Conservation (phyloP, 1,139 yeast species). For the Yarrowia galli region DNA sequence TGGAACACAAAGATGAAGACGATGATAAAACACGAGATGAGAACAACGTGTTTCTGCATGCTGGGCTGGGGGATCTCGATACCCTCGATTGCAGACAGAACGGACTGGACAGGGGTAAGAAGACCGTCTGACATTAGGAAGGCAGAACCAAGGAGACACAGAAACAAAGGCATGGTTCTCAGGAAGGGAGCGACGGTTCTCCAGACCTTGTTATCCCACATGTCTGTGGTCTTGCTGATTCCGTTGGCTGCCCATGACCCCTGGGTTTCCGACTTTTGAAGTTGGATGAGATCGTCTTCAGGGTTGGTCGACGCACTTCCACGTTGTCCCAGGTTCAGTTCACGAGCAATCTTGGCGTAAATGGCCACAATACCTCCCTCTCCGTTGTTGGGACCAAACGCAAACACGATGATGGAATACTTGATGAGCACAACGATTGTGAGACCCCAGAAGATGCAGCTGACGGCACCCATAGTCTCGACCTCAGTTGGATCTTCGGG, state of each 20-base stretch:
- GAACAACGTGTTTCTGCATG: constrained; percentile 50
- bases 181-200: constrained; percentile 11
- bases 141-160: constrained; percentile 63
- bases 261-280: constrained; percentile 32
- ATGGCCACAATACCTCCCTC: constrained; percentile 71
- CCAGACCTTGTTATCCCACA: constrained; percentile 29
- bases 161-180: constrained; percentile 39
- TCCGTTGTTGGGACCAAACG: constrained; percentile 62
- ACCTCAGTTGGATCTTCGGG: constrained; percentile 50
- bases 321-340: constrained; percentile 54
- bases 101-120: constrained; percentile 68
- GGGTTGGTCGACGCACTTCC: constrained; percentile 5
- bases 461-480: constrained; percentile 60
- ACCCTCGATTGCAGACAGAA: constrained; percentile 57
- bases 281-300: constrained; percentile 16
- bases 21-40: constrained; percentile 57
- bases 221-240: neutral
- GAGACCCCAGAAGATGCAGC: constrained; percentile 63
- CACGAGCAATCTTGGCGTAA: constrained; percentile 62
- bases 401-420: constrained; percentile 59
- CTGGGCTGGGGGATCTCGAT: constrained; percentile 57
- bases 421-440: constrained; percentile 61
- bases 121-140: constrained; percentile 66
- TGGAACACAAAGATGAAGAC: constrained; percentile 57
- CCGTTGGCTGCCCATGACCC: constrained; percentile 32